These are phyloP conservation scores for Alternaria infectoria DNA, from an alignment of 2,329 filamentous ascomycete genomes.

Conservation along the genomic window DNA sequence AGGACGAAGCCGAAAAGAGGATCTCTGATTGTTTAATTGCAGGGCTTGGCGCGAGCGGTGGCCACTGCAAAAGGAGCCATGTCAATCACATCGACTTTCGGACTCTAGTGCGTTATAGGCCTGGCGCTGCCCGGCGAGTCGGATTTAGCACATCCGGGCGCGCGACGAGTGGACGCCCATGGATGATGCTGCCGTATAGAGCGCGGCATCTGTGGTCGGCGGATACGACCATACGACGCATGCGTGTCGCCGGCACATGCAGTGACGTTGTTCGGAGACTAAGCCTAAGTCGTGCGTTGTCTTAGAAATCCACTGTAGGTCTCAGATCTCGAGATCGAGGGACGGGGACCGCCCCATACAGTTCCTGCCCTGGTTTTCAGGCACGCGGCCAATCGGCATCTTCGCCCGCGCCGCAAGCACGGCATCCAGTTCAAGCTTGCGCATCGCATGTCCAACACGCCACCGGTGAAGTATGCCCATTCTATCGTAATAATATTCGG, in stretches of 20 bases:
- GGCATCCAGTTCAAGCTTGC: background rate
- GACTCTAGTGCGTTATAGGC: constrained; percentile 1
- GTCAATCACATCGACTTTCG: constrained; percentile 1
- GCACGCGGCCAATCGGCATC: constrained; percentile 19
- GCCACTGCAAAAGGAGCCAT: constrained; percentile 15
- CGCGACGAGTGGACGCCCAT: background rate
- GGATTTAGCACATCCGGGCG: constrained; percentile 6
- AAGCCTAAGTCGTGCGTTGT: background rate
- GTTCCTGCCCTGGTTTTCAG: constrained; percentile 2
- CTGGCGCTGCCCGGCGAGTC: constrained; percentile 10
- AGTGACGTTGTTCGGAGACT: background rate
- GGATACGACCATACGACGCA: background rate
- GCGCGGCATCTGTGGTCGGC: background rate
- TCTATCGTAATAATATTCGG: background rate
- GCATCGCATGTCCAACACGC: constrained; percentile 9
- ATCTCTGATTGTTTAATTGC: constrained; percentile 20
- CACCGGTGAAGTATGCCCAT: background rate
- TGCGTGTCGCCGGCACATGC: background rate
- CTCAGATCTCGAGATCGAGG: constrained; percentile 3
- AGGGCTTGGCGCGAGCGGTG: constrained; percentile 17
- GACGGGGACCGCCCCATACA: background rate
- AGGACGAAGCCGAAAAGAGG: constrained; percentile 17
- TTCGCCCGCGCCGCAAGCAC: background rate
- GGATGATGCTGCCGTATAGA: background rate
- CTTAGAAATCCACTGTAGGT: background rate